Evolutionary conservation across 345 rosid species (phyloP).

Genomic region (Euphorbia pulcherrima): DNA sequence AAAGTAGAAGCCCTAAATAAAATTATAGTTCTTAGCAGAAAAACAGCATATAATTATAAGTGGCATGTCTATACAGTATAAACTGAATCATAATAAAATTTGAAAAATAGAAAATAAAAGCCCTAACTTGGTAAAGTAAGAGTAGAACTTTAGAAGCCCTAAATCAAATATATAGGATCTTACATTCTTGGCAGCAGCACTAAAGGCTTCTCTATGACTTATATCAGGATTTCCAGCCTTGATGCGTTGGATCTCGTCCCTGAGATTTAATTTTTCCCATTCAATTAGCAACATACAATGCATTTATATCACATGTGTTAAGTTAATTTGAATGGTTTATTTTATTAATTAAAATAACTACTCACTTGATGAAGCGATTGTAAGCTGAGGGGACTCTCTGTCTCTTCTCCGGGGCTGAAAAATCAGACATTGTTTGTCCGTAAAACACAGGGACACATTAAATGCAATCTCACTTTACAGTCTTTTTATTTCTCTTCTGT

Average conservation of each 20-base stretch:
- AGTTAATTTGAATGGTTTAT: neutral
- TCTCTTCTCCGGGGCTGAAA: conserved; percentile 98
- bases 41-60: neutral
- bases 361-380: conserved; percentile 99
- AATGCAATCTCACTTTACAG: conserved; percentile 34
- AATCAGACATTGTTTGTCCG: conserved; percentile 27
- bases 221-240: conserved; percentile 99
- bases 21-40: conserved; percentile 61
- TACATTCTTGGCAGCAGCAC: conserved; percentile 99
- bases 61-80: too few species aligned
- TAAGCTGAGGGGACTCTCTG: conserved; percentile 99
- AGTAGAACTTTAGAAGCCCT: conserved; percentile 4
- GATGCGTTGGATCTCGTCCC: conserved; percentile 99
- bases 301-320: too few species aligned
- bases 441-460: conserved; percentile 39
- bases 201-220: conserved; percentile 98
- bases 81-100: neutral
- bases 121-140: conserved; percentile 31
- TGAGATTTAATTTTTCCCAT: conserved; percentile 23
- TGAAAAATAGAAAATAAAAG: conserved; percentile 5
- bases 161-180: conserved; percentile 31
- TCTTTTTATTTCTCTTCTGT: conserved; percentile 20
- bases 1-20: conserved; percentile 9
- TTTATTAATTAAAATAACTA: conserved; percentile 20
- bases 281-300: neutral